Evolutionary conservation across 371 early-diverging fungal species (phyloP).

Genomic region (Mucor mucedo): DNA sequence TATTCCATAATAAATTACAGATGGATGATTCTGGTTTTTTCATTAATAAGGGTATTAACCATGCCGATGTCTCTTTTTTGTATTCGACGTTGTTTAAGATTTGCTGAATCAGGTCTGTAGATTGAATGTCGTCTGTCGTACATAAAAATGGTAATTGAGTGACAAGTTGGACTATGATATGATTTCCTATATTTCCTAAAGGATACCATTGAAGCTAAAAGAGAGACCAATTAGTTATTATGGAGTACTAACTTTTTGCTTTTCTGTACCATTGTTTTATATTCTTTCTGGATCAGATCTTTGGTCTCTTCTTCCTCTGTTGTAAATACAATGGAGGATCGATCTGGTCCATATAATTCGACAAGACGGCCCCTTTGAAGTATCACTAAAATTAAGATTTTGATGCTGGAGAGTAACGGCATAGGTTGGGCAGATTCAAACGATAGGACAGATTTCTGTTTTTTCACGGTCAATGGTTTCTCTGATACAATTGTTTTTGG

Average conservation of each 20-base stretch:
- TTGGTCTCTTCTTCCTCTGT: conserved; percentile 13
- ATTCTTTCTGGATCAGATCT: not conserved
- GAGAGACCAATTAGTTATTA: not conserved
- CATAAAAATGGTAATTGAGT: conserved; percentile 1
- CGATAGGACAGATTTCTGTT: conserved; percentile 3
- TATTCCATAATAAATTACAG: conserved; percentile 6
- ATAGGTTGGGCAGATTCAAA: not conserved
- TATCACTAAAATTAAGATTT: not conserved
- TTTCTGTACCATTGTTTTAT: not conserved
- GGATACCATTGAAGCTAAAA: not conserved
- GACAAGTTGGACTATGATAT: conserved; percentile 1
- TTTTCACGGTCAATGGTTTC: conserved; percentile 3
- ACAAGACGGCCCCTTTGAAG: conserved; percentile 15
- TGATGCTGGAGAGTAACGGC: not conserved
- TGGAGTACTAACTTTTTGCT: no score
- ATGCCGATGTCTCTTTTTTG: not conserved
- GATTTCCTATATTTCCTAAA: not conserved
- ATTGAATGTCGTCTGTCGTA: not conserved
- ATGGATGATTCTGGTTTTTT: conserved; percentile 12
- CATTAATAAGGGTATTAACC: conserved; percentile 3
- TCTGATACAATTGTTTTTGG: conserved; percentile 15
- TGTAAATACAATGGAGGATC: not conserved
- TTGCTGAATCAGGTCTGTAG: conserved; percentile 1
- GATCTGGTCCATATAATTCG: conserved; percentile 2
- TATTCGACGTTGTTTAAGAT: not conserved